Percentiles rank a stretch among this genome's conserved stretches.
Conservation (phyloP, 129 eudicot genomes). For the Flaveria trinervia region DNA sequence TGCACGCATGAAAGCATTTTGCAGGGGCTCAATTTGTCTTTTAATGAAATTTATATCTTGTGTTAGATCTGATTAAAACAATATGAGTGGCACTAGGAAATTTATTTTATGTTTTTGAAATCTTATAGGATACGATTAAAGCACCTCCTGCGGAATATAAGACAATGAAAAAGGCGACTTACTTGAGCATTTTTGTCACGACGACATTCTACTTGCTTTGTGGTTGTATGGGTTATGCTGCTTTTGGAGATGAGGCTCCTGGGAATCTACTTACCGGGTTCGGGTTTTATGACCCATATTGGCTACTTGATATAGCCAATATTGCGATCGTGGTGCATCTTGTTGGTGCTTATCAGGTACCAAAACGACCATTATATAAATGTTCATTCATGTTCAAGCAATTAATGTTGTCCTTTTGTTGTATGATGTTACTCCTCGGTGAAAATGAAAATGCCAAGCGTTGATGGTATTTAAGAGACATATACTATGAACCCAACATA, state of each 20-base stretch:
- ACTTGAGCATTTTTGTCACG: slow-evolving; percentile 49
- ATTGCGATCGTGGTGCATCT: slow-evolving; percentile 68
- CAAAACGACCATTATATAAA: background rate
- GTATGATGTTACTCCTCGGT: too few relatives aligned
- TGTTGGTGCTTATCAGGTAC: slow-evolving; percentile 77
- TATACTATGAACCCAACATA: too few relatives aligned
- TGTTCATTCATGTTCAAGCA: background rate
- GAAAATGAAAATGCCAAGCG: too few relatives aligned
- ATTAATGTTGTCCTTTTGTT: background rate
- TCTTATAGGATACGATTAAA: slow-evolving; percentile 57
- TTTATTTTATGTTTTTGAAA: background rate
- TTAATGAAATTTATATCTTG: background rate
- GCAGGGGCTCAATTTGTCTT: too few relatives aligned
- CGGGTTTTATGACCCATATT: slow-evolving; percentile 69
- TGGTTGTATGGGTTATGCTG: slow-evolving; percentile 83
- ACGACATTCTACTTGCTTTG: slow-evolving; percentile 60
- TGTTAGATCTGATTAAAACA: too few relatives aligned
- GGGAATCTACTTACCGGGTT: slow-evolving; percentile 73
- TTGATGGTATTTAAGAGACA: too few relatives aligned
- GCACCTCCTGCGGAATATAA: slow-evolving; percentile 73
- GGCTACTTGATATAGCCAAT: slow-evolving; percentile 78
- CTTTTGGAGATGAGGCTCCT: slow-evolving; percentile 68
- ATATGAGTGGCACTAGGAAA: background rate
- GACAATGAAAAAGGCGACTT: slow-evolving; percentile 67
- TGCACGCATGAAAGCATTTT: too few relatives aligned